Evolutionary conservation across 805 yeast genomes (phyloP).

Genomic region (Wickerhamomyces canadensis): DNA sequence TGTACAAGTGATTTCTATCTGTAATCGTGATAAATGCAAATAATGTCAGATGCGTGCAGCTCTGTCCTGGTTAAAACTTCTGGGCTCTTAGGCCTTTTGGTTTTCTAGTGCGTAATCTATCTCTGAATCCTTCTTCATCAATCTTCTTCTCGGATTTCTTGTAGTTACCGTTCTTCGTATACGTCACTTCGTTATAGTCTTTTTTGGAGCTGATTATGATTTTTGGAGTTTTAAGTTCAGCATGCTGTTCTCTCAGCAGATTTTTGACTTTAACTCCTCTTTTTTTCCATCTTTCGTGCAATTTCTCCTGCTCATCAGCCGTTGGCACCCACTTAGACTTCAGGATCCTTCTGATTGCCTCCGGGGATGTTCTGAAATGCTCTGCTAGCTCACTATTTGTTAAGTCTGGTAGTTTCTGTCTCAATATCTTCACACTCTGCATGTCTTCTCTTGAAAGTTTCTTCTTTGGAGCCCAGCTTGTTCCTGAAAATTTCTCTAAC

Average conservation of each 20-base stretch:
- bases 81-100: constrained; percentile 7
- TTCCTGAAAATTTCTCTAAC: constrained; percentile 51
- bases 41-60: no score
- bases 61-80: constrained; percentile 4
- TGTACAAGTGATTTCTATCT: constrained; percentile 1
- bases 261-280: constrained; percentile 37
- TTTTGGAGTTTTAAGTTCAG: background rate
- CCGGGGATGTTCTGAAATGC: constrained; percentile 69
- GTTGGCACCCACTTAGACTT: constrained; percentile 73
- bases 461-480: constrained; percentile 62
- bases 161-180: constrained; percentile 2
- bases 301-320: constrained; percentile 42
- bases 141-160: background rate
- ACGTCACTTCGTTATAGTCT: constrained; percentile 9
- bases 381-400: constrained; percentile 54
- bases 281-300: constrained; percentile 46
- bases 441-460: constrained; percentile 65
- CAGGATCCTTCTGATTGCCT: constrained; percentile 73
- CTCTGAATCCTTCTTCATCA: constrained; percentile 6
- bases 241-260: constrained; percentile 4
- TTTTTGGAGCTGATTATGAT: constrained; percentile 7
- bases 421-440: constrained; percentile 54
- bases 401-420: constrained; percentile 52
- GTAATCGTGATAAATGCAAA: background rate
- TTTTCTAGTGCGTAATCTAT: constrained; percentile 10